Evolutionary conservation across 179 eudicot species (phyloP).

Genomic region (Silene coronaria): DNA sequence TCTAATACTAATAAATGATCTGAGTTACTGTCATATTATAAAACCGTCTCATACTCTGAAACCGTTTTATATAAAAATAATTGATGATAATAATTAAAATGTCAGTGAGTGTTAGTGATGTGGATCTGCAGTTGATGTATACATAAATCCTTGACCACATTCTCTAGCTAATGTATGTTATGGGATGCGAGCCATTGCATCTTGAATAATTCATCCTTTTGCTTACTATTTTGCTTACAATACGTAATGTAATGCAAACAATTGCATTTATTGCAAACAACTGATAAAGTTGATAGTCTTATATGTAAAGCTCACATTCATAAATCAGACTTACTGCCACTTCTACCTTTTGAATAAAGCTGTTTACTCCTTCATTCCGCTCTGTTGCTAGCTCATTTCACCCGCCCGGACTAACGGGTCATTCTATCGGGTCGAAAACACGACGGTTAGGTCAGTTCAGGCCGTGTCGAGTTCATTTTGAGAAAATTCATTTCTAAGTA

Average conservation of each 20-base stretch:
- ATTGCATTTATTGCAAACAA: not conserved
- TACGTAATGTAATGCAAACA: not conserved
- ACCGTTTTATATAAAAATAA: too few species aligned
- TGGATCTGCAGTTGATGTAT: not conserved
- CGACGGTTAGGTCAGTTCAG: too few species aligned
- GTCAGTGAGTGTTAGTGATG: too few species aligned
- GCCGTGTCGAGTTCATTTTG: too few species aligned
- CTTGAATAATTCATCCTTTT: not conserved
- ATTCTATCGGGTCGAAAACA: too few species aligned
- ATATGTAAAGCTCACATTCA: conserved; percentile 4
- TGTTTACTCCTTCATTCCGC: not conserved
- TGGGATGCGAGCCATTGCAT: not conserved
- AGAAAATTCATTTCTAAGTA: too few species aligned
- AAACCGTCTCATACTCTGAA: too few species aligned
- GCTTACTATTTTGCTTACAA: not conserved
- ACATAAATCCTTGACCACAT: conserved; percentile 3
- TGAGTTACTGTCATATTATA: too few species aligned
- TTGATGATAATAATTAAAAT: too few species aligned
- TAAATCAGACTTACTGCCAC: conserved; percentile 5
- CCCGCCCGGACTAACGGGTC: not conserved
- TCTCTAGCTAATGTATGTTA: not conserved
- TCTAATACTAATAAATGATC: too few species aligned
- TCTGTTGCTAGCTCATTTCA: not conserved
- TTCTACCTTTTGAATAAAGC: conserved; percentile 8
- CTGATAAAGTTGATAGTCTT: conserved; percentile 8